Evolutionary conservation across 2,329 filamentous ascomycete genomes (phyloP), one percentile per base, ranked within the genome.

Genomic region (Rutstroemia sp.): DNA sequence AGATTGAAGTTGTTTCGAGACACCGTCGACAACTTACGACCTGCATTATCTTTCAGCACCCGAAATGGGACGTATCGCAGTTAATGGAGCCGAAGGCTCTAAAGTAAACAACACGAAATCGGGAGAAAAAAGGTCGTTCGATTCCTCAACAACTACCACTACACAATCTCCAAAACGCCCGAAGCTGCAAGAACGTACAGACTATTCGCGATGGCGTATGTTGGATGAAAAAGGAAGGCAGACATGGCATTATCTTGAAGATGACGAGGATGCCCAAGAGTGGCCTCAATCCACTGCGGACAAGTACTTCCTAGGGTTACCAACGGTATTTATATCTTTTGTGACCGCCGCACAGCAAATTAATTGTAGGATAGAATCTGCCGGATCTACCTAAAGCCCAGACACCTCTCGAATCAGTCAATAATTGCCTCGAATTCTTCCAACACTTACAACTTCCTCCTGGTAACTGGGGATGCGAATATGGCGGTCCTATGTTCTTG

Each of bases 381-480:
- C 90, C 91, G 1, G 75, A 82, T 4, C 82, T 96, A 0, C 82
- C 86, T 21, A 75, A 78, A 57, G 78, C 92, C 3, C 82, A 83
- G 59, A 91, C 78, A 3, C 86, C 92, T 5, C 77, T 94, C 56
- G 82, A 94, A 62, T 78, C 89, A 4, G 90, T 89, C 3, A 77
- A 79, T 58, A 99, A 99, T 73, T 91, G 87, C 39, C 78, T 97
- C 54, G 76, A 81, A 3, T 97, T 96, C 76, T 96, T 95, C 75
- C 88, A 92, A 57, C 82, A 92, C 61, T 81, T 97, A 23, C 94
- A 99, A 70, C 78, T 96, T 1, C 84, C 87, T 14, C 87, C 89
- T 0, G 94, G 94, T 5, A 89, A 96, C 68, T 99, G 94, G 94
- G 94, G 80, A 5, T 97, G 92, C 74, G 94, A 99, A 71, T 99